Conservation (phyloP, 306 rosid genomes). For the Mucuna pruriens region DNA sequence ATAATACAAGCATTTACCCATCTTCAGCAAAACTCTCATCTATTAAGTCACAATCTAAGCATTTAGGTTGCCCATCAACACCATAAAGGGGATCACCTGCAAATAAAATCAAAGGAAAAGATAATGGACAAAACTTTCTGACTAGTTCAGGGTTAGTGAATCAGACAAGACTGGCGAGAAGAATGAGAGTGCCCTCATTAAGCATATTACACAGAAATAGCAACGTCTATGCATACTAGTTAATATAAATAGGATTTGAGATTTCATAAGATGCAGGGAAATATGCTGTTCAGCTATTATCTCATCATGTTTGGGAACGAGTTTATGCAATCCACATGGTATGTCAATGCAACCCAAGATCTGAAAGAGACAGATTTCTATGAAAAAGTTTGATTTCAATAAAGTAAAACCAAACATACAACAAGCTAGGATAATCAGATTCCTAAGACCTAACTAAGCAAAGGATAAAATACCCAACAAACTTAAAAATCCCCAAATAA, state of each 20-base stretch:
- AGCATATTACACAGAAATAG: neutral
- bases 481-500: neutral
- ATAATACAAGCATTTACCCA: slow-evolving; percentile 58
- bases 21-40: slow-evolving; percentile 73
- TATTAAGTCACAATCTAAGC: slow-evolving; percentile 48
- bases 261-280: neutral
- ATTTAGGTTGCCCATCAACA: slow-evolving; percentile 81
- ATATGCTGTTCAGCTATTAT: neutral
- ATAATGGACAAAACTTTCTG: neutral
- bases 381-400: neutral
- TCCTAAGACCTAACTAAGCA: slow-evolving; percentile 3
- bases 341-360: neutral
- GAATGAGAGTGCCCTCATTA: neutral
- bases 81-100: slow-evolving; percentile 91
- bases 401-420: neutral
- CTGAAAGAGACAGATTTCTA: neutral
- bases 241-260: neutral
- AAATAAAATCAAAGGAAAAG: neutral
- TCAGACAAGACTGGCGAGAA: slow-evolving; percentile 15
- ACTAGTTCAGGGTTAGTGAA: neutral
- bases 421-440: slow-evolving; percentile 22
- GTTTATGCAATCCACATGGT: neutral
- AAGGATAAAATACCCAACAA: slow-evolving; percentile 5
- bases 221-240: neutral
- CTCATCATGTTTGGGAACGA: neutral